phyloP scores from a whole-genome alignment of 306 rosid species.

The Begonia masoniana region DNA sequence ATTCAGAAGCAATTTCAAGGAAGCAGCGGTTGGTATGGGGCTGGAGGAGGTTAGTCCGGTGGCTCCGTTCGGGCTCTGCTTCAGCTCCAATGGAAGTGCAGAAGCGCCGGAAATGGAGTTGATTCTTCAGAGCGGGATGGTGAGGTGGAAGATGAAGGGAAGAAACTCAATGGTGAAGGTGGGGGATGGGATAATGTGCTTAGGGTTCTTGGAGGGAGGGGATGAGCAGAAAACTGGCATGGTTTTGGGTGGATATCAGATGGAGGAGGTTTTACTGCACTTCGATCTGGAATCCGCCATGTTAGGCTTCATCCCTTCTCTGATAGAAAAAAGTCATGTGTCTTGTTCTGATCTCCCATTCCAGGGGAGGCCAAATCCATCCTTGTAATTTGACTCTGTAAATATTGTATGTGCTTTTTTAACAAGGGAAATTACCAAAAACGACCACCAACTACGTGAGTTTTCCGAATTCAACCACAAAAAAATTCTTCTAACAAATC shows the following conservation, averaged over 20 bases:
- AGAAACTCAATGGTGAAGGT: slow-evolving; percentile 64
- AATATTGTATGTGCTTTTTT: not conserved
- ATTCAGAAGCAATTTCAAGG: slow-evolving; percentile 27
- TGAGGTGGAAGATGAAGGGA: slow-evolving; percentile 51
- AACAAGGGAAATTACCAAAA: too few species aligned
- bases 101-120: slow-evolving; percentile 44
- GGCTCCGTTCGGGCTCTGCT: slow-evolving; percentile 49
- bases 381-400: not conserved
- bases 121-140: slow-evolving; percentile 68
- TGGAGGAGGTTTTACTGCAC: slow-evolving; percentile 52
- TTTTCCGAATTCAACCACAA: too few species aligned
- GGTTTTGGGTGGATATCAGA: slow-evolving; percentile 60
- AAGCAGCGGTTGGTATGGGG: slow-evolving; percentile 42
- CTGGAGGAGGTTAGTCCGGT: slow-evolving; percentile 29
- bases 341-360: too few species aligned
- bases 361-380: not conserved
- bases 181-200: slow-evolving; percentile 31
- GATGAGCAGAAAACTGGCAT: slow-evolving; percentile 21
- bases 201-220: slow-evolving; percentile 71
- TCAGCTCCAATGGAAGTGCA: slow-evolving; percentile 21
- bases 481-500: too few species aligned
- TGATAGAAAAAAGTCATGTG: slow-evolving; percentile 6
- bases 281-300: slow-evolving; percentile 46
- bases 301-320: slow-evolving; percentile 62
- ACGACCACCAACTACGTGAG: too few species aligned